Conservation (phyloP, 2,329 filamentous ascomycete genomes). For the Rosellinia necatrix region DNA sequence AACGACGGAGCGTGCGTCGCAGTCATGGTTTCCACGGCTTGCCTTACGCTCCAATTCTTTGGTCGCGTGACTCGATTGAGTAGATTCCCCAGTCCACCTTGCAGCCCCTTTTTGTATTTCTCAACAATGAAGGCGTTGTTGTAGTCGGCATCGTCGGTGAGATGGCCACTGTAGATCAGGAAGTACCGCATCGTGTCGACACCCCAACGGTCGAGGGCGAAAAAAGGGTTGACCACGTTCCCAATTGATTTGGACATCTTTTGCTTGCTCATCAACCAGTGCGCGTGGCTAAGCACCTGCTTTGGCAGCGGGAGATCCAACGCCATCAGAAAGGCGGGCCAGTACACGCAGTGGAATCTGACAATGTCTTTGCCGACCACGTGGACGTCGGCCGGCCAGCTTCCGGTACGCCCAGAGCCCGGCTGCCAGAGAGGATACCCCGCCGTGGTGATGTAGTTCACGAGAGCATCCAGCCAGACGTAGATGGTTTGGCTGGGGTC, state of each 20-base stretch:
- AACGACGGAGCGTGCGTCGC: background rate
- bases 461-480: slow-evolving; percentile 94
- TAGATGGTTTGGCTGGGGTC: slow-evolving; percentile 91
- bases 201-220: slow-evolving; percentile 86
- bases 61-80: slow-evolving; percentile 70
- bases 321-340: slow-evolving; percentile 94
- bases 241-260: slow-evolving; percentile 98
- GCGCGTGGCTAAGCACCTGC: slow-evolving; percentile 83
- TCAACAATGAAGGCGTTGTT: slow-evolving; percentile 76
- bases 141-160: slow-evolving; percentile 81
- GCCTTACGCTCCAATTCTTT: slow-evolving; percentile 70
- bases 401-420: slow-evolving; percentile 61
- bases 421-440: slow-evolving; percentile 80
- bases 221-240: slow-evolving; percentile 94
- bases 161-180: slow-evolving; percentile 77
- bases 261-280: slow-evolving; percentile 88
- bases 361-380: slow-evolving; percentile 96
- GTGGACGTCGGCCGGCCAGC: slow-evolving; percentile 92
- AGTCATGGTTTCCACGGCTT: slow-evolving; percentile 54
- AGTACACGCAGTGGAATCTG: slow-evolving; percentile 96
- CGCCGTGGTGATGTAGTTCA: slow-evolving; percentile 89
- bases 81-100: slow-evolving; percentile 80
- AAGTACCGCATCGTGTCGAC: slow-evolving; percentile 90
- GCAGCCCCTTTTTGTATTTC: slow-evolving; percentile 79
- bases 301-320: slow-evolving; percentile 78